Evolutionary conservation across 352 stramenopile species (phyloP).

Genomic region (Paralagenidium karlingii): DNA sequence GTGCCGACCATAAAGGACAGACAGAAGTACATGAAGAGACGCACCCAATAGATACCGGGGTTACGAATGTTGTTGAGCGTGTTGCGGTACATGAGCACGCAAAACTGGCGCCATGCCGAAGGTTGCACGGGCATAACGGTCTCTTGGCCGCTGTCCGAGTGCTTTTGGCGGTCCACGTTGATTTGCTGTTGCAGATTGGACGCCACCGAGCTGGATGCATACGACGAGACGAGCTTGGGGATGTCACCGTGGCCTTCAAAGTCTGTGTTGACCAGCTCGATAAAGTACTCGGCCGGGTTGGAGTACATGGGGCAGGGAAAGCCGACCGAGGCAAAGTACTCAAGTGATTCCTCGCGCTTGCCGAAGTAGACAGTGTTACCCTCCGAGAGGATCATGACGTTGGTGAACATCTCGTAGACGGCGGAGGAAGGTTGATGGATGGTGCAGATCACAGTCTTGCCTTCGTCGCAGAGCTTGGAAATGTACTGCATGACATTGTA

Average conservation of each 20-base stretch:
- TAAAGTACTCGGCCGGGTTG: slow-evolving; percentile 43
- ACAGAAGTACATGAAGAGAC: slow-evolving; percentile 56
- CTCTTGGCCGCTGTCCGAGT: background rate
- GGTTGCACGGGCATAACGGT: slow-evolving; percentile 4
- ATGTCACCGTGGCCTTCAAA: slow-evolving; percentile 29
- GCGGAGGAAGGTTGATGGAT: slow-evolving; percentile 58
- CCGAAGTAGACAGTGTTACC: slow-evolving; percentile 77
- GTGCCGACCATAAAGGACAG: slow-evolving; percentile 55
- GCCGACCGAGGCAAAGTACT: slow-evolving; percentile 17
- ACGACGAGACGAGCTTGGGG: slow-evolving; percentile 9
- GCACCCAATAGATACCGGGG: slow-evolving; percentile 54
- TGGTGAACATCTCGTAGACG: slow-evolving; percentile 50
- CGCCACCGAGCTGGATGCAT: slow-evolving; percentile 5
- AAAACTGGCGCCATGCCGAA: slow-evolving; percentile 23
- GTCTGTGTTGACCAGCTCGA: slow-evolving; percentile 38
- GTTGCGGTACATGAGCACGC: slow-evolving; percentile 35
- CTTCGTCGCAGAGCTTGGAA: slow-evolving; percentile 13
- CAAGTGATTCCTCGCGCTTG: slow-evolving; percentile 16
- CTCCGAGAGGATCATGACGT: slow-evolving; percentile 35
- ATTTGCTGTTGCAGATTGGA: slow-evolving; percentile 5
- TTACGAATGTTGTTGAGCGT: slow-evolving; percentile 51
- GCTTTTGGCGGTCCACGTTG: slow-evolving; percentile 6
- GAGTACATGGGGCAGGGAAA: slow-evolving; percentile 27
- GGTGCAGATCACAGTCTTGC: slow-evolving; percentile 39
- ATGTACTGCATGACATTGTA: slow-evolving; percentile 37